A percentile compares a stretch with the other conserved stretches of the same genome.
These are phyloP conservation scores for Actinomortierella wolfii DNA, from an alignment of 371 early-diverging fungal species.

Conservation along the genomic window DNA sequence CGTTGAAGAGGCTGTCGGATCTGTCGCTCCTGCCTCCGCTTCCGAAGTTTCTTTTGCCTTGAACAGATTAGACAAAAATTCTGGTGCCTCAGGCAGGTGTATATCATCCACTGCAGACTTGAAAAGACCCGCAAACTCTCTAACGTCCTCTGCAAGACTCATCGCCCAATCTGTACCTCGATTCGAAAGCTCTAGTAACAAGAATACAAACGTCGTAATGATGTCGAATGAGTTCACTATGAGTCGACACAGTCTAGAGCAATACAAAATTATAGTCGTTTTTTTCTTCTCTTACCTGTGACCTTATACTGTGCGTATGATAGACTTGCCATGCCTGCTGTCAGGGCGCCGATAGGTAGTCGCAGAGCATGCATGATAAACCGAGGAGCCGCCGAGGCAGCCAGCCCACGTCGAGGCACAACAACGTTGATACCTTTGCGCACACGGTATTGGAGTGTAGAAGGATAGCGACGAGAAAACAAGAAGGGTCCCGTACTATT, in stretches of 20 bases:
- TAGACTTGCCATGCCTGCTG: constrained; percentile 48
- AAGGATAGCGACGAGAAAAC: constrained; percentile 30
- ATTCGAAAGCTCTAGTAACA: constrained; percentile 40
- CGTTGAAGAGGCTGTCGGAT: constrained; percentile 11
- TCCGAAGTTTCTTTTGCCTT: neutral
- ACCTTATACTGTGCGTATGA: constrained; percentile 61
- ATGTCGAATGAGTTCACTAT: too few species aligned
- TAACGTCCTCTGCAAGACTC: constrained; percentile 35
- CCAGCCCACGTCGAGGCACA: constrained; percentile 36
- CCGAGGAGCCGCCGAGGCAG: constrained; percentile 46
- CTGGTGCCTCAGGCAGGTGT: constrained; percentile 37
- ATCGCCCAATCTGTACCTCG: constrained; percentile 43
- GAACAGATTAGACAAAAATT: constrained; percentile 43
- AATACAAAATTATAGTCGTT: neutral
- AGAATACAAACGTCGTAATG: too few species aligned
- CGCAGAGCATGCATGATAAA: constrained; percentile 51
- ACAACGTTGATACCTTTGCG: constrained; percentile 14
- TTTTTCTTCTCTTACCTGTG: constrained; percentile 50
- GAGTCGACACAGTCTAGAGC: constrained; percentile 1
- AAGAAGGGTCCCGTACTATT: constrained; percentile 18
- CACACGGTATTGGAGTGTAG: constrained; percentile 24
- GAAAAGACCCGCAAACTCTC: constrained; percentile 23
- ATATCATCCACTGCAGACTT: constrained; percentile 35
- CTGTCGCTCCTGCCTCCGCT: constrained; percentile 7
- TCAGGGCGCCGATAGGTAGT: constrained; percentile 62